These are phyloP conservation scores for Sporothrix curviconia DNA, from an alignment of 2,329 filamentous ascomycete species.

Conservation along the genomic window DNA sequence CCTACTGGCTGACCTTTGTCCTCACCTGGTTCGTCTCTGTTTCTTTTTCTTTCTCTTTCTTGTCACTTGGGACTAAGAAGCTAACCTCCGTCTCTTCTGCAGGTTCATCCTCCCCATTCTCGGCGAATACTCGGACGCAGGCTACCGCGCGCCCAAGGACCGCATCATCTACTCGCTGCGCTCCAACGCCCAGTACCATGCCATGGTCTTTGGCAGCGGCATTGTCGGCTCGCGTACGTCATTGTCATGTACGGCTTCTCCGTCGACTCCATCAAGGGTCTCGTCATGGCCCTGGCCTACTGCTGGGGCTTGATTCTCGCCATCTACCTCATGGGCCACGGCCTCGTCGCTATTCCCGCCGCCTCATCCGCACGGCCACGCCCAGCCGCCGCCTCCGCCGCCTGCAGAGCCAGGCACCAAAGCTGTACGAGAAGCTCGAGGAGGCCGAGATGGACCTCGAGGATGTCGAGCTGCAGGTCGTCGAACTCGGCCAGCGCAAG, in stretches of 20 bases:
- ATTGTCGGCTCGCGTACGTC: constrained; percentile 75
- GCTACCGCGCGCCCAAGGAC: constrained; percentile 78
- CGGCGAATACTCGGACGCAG: constrained; percentile 90
- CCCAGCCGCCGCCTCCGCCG: constrained; percentile 66
- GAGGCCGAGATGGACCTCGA: constrained; percentile 76
- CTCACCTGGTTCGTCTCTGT: constrained; percentile 70
- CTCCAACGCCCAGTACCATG: constrained; percentile 82
- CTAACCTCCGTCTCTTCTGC: constrained; percentile 13
- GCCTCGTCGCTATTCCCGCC: constrained; percentile 85
- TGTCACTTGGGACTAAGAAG: no score
- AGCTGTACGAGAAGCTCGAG: constrained; percentile 77
- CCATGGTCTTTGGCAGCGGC: constrained; percentile 66
- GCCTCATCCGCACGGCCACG: constrained; percentile 71
- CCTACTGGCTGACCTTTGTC: constrained; percentile 94
- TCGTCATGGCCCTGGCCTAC: constrained; percentile 91
- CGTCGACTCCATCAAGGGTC: constrained; percentile 66
- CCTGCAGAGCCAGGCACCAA: constrained; percentile 72
- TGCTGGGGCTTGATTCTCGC: constrained; percentile 86
- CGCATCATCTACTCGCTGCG: constrained; percentile 79
- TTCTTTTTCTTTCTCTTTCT: neutral
- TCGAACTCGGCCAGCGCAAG: constrained; percentile 73
- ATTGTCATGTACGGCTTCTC: constrained; percentile 70
- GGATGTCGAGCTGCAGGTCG: constrained; percentile 72
- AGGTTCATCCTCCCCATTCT: constrained; percentile 88
- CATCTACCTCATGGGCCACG: constrained; percentile 97